Evolutionary conservation across 495 filamentous ascomycete species (phyloP), one percentile per base, ranked within the genome.

Genomic region (Cladorrhinum samala): DNA sequence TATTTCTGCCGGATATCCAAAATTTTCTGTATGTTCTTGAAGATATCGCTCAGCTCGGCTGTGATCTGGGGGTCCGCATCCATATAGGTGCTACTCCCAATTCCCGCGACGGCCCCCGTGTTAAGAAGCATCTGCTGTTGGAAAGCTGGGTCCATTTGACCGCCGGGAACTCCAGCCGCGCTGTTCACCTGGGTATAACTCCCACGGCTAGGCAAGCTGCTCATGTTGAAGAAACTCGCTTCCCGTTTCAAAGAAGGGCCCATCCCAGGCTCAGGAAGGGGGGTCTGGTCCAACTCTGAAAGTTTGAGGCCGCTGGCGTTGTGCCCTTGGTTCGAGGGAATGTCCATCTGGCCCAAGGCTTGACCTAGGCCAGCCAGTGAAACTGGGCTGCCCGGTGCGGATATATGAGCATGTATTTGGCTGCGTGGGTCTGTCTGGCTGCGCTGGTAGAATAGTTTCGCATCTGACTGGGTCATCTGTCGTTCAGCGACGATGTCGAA

Each of bases 371-470:
- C 58, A 6, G 66, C 50, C 17, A 71, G 58, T 20, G 80, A 62
- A 50, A 81, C 46, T 23, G 83, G 78, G 63, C 79, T 81, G 24
- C 70, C 71, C 53, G 72, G 68, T 27, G 72, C 69, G 9, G 75
- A 71, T 36, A 53, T 54, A 57, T 77, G 72, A 53, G 72, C 54
- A 63, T 71, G 61, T 70, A 77, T 59, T 65, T 78, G 57, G 68
- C 69, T 70, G 58, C 39, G 68, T 65, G 57, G 71, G 37, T 85
- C 81, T 18, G 84, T 71, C 68, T 91, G 87, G 68, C 89, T 90
- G 53, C 89, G 79, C 63, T 95, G 93, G 69, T 95, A 98, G 73
- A 96, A 91, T 24, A 96, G 77, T 66, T 93, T 96, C 33, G 92
- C 88, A 62, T 98, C 92, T 18, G 86, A 80, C 69, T 96, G 89